Percentiles rank a stretch among this genome's conserved stretches.
phyloP scores from a whole-genome alignment of 2,329 filamentous ascomycete species.

The Diaporthe sp. region DNA sequence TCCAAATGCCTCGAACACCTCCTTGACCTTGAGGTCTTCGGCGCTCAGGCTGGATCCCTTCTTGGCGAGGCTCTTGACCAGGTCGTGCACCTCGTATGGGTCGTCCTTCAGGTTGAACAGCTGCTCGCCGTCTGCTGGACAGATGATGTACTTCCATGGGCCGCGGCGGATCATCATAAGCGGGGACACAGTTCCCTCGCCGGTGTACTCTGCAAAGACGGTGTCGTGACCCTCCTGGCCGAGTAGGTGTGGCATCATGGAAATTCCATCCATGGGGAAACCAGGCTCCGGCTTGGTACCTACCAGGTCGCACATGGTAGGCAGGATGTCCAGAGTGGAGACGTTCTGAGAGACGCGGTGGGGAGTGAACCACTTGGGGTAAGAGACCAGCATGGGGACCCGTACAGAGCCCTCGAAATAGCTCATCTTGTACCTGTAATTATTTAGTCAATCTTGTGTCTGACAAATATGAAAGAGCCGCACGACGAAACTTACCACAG shows the following conservation, averaged over 20 bases:
- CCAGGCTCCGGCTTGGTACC: conserved; percentile 77
- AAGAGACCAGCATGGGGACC: conserved; percentile 88
- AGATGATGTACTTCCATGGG: conserved; percentile 91
- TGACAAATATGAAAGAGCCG: neutral
- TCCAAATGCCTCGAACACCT: conserved; percentile 75
- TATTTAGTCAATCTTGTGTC: neutral
- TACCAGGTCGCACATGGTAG: conserved; percentile 87
- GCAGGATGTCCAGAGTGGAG: conserved; percentile 90
- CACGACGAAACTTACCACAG: conserved; percentile 72
- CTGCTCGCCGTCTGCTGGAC: conserved; percentile 85
- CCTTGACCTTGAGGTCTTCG: conserved; percentile 62
- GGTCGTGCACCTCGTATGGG: conserved; percentile 82
- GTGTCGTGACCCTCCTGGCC: conserved; percentile 81
- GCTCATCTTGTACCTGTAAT: conserved; percentile 87
- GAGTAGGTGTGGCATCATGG: conserved; percentile 83
- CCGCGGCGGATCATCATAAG: conserved; percentile 95
- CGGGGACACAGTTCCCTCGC: conserved; percentile 89
- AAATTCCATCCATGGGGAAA: conserved; percentile 89
- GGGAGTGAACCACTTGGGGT: conserved; percentile 81
- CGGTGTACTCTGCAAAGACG: conserved; percentile 95
- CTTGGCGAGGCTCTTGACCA: conserved; percentile 65
- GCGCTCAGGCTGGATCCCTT: conserved; percentile 52
- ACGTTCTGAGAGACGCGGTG: conserved; percentile 87
- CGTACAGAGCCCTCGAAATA: conserved; percentile 94
- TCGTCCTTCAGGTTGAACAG: conserved; percentile 85